phyloP scores from a whole-genome alignment of 139 green algal species.

The Astrephomene gubernaculifera region DNA sequence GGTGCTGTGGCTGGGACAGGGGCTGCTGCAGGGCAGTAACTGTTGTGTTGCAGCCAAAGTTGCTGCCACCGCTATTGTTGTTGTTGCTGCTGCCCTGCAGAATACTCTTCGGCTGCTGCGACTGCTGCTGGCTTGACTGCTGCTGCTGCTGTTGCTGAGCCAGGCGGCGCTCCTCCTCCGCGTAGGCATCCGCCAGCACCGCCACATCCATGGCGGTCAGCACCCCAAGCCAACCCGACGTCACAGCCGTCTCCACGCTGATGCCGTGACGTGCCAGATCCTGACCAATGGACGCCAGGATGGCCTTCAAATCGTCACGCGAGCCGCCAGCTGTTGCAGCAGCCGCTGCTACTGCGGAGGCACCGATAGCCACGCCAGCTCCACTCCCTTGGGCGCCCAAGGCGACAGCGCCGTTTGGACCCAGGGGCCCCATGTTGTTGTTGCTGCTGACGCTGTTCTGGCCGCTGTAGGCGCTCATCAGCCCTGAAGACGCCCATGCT shows the following conservation, averaged over 20 bases:
- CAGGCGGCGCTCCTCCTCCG: slow-evolving; percentile 39
- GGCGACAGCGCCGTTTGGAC: no score
- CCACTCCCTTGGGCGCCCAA: no score
- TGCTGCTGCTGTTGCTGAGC: not conserved
- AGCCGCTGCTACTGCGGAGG: not conserved
- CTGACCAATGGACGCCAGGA: slow-evolving; percentile 50
- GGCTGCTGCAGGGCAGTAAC: no score
- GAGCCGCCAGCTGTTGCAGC: not conserved
- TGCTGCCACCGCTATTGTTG: not conserved
- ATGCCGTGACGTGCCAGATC: slow-evolving; percentile 51
- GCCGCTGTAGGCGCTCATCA: no score
- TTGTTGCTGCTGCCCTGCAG: no score
- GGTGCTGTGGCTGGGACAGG: no score
- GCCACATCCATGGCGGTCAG: slow-evolving; percentile 39
- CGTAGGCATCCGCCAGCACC: slow-evolving; percentile 43
- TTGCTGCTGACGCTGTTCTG: no score
- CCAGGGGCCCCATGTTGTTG: no score
- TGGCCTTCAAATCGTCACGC: slow-evolving; percentile 38
- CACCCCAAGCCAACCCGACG: slow-evolving; percentile 48
- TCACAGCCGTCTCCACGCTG: slow-evolving; percentile 48
- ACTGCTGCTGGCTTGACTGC: not conserved
- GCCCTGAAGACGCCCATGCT: no score
- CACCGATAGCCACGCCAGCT: not conserved
- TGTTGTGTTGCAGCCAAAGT: no score
- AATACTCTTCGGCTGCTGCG: no score